Evolutionary conservation across 805 yeast species (phyloP).

Genomic region (Kodamaea lidongshanica): DNA sequence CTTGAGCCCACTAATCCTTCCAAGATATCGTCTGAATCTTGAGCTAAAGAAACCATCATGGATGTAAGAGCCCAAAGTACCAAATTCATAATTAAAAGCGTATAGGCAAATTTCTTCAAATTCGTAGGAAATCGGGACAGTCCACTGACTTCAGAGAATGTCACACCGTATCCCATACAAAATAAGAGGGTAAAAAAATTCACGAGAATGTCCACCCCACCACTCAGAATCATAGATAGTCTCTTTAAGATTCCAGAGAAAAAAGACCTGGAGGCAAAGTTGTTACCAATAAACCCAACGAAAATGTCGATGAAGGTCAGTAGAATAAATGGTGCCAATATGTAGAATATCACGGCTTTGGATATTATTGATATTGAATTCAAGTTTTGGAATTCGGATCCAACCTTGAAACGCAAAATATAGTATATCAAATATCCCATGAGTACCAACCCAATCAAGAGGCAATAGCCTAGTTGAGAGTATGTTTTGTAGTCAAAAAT

Average conservation of each 20-base stretch:
- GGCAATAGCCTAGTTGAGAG: slow-evolving; percentile 11
- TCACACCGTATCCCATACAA: slow-evolving; percentile 32
- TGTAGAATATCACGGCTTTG: slow-evolving; percentile 21
- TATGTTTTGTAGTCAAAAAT: slow-evolving; percentile 14
- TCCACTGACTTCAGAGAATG: no score
- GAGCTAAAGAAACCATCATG: no score
- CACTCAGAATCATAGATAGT: slow-evolving; percentile 4
- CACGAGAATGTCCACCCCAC: slow-evolving; percentile 1
- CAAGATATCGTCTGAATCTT: no score
- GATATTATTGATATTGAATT: slow-evolving; percentile 24
- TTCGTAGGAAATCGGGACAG: no score
- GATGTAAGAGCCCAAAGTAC: no score
- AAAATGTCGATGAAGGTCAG: slow-evolving; percentile 1
- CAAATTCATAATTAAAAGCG: no score
- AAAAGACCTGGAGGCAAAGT: slow-evolving; percentile 6
- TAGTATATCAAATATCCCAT: slow-evolving; percentile 20
- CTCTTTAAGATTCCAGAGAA: slow-evolving; percentile 4
- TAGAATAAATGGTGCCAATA: slow-evolving; percentile 17
- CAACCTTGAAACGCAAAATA: slow-evolving; percentile 21
- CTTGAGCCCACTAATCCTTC: no score
- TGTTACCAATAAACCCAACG: slow-evolving; percentile 11
- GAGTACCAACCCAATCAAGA: slow-evolving; percentile 13
- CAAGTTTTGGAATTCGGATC: slow-evolving; percentile 22
- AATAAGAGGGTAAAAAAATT: slow-evolving; percentile 18
- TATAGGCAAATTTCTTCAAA: no score